Evolutionary conservation across 495 filamentous ascomycete species (phyloP), one percentile per base, ranked within the genome.

Genomic region (Hypomontagnella submonticulosa): DNA sequence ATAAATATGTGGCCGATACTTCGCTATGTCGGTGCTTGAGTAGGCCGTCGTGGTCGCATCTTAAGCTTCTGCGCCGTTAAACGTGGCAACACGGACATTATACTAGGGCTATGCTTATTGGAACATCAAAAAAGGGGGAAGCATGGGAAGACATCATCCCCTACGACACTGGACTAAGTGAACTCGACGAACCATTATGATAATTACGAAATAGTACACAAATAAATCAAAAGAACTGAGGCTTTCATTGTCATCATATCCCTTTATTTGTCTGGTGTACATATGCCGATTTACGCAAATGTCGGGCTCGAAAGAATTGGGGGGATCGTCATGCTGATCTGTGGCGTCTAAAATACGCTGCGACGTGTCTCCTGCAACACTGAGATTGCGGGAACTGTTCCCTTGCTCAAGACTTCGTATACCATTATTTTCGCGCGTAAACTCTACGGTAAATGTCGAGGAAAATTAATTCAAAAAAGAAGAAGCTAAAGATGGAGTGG

Each of bases 321-420:
- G 52, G 52, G 60, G 52, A 63, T 63, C 51, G 23, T 50, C 60
- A 27, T 42, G 60, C 32, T 51, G 46, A 63, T 63, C 61, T 19
- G 44, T 40, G 32, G 36, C 46, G 20, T 52, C 11, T 20, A 33
- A 27, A 30, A 37, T 51, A 27, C 23, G 23, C 23, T 27, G 23
- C 23, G 23, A 27, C 23, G 23, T 27, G 23, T 27, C 23, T 27
- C 3, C 23, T 27, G 23, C 6, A 6, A 27, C 2, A 6, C 23
- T 27, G 23, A 27, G 33, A n/a, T n/a, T n/a, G n/a, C n/a, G n/a
- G n/a, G n/a, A 41, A 11, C 12, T 57, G 19, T 23, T 49, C 57
- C 23, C 23, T 27, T 27, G 23, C 23, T 6, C 6, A 27, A 3
- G 3, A 27, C 6, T 27, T 6, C 6, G 2, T 6, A 2, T 27